Base-by-base conservation (phyloP, 225 moss, liverwort and hornwort species). In the Polytrichum formosum region DNA sequence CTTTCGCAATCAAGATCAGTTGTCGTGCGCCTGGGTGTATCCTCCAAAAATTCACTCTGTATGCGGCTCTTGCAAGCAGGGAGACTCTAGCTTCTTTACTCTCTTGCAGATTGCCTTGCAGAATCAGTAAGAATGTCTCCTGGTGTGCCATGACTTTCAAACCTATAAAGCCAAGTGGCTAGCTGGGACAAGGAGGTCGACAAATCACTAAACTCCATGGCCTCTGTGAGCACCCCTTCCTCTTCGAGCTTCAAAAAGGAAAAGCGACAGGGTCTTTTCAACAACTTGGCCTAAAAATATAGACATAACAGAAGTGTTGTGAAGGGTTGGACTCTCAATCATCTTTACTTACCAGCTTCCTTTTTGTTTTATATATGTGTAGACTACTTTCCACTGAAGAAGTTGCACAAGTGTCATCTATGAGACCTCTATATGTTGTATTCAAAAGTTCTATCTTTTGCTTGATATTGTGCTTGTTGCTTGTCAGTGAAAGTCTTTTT, bases 31-130 rank as follows among this genome's bases (percentile, higher is more conserved):
- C 85, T 85, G 69, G 80, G 76, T 76, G 68, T 64, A 29, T 74
- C 85, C 79, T 85, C 85, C 81, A 76, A 78, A 73, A 85, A 62
- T 81, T 63, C 76, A 81, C 69, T 85, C 67, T 76, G 53, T 79
- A 54, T 85, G 81, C 76, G 76, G 74, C 68, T 81, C 85, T 78
- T 85, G 79, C 79, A 85, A 85, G 79, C 73, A 85, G 76, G 85
- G 85, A 74, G 81, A 85, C 78, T 81, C 85, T 81, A 85, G 85
- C 78, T 85, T 81, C 81, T 85, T 85, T 85, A 85, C 85, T 81
- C 85, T 85, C 54, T 79, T 85, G 54, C 85, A 85, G 81, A 85
- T 85, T 68, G 85, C 85, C 62, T 81, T 85, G 85, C 85, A 85
- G 74, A 85, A 85, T 79, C 85, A 81, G 71, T 85, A 81, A 74